phyloP scores from a whole-genome alignment of 495 filamentous ascomycete genomes.

The Penicillium malachiteum region DNA sequence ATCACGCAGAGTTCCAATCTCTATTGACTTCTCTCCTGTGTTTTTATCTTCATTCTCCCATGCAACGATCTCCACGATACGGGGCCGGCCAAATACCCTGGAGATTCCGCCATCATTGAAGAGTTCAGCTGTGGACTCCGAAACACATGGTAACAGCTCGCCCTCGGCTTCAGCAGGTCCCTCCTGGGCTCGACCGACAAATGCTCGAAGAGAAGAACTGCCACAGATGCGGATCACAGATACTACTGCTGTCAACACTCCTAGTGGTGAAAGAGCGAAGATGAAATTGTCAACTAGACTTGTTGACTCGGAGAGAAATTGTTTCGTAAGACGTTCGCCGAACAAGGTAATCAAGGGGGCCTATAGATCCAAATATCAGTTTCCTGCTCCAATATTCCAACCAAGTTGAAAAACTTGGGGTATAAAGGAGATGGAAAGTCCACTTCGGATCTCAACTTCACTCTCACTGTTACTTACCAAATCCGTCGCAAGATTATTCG shows the following conservation, averaged over 20 bases:
- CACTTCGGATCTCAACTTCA: background rate
- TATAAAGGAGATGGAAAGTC: too few species aligned
- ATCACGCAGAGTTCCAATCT: conserved; percentile 32
- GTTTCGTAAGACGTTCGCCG: conserved; percentile 56
- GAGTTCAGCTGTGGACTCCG: conserved; percentile 41
- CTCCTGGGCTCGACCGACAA: conserved; percentile 53
- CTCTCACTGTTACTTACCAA: conserved; percentile 26
- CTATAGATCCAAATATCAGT: conserved; percentile 12
- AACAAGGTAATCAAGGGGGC: conserved; percentile 54
- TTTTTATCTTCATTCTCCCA: conserved; percentile 29
- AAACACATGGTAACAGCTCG: conserved; percentile 44
- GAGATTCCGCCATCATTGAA: conserved; percentile 45
- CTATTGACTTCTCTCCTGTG: conserved; percentile 10
- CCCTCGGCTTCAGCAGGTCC: conserved; percentile 39
- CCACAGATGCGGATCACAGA: conserved; percentile 54
- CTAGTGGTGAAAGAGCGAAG: conserved; percentile 54
- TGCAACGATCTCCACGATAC: conserved; percentile 40
- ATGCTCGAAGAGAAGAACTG: conserved; percentile 47
- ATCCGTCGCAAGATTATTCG: conserved; percentile 53
- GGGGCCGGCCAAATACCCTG: conserved; percentile 40
- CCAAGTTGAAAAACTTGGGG: too few species aligned
- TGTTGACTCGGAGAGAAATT: conserved; percentile 56
- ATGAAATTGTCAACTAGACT: conserved; percentile 52
- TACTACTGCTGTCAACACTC: conserved; percentile 55
- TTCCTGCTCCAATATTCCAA: background rate